Evolutionary conservation across 2,329 filamentous ascomycete species (phyloP).

Genomic region (Drechslerella dactyloides): DNA sequence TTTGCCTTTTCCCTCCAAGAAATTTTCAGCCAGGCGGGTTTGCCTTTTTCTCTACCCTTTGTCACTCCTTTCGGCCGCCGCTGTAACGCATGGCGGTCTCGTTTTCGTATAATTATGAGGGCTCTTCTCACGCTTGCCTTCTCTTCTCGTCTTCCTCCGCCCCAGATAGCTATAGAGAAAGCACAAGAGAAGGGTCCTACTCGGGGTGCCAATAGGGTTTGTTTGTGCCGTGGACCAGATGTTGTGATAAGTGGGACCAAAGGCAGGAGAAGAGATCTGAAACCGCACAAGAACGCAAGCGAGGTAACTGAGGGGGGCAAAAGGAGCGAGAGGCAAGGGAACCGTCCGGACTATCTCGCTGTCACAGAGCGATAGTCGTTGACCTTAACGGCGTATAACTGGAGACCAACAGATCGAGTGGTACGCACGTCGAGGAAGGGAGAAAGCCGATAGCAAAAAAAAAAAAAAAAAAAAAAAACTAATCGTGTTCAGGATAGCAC

Average conservation of each 20-base stretch:
- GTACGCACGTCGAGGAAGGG: background rate
- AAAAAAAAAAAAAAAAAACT: constrained; percentile 28
- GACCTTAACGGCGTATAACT: constrained; percentile 49
- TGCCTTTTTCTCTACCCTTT: constrained; percentile 1
- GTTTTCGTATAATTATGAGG: constrained; percentile 7
- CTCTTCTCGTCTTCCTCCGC: constrained; percentile 22
- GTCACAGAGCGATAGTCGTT: constrained; percentile 40
- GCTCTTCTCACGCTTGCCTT: background rate
- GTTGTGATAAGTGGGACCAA: constrained; percentile 50
- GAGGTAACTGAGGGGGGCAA: constrained; percentile 49
- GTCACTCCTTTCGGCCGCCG: constrained; percentile 7
- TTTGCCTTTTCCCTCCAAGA: constrained; percentile 8
- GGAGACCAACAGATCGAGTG: constrained; percentile 27
- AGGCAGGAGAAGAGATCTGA: constrained; percentile 47
- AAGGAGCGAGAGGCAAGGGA: constrained; percentile 50
- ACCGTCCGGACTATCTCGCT: constrained; percentile 50
- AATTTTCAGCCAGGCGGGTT: background rate
- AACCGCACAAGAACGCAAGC: constrained; percentile 46
- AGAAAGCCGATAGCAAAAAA: background rate
- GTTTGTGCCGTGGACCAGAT: constrained; percentile 39
- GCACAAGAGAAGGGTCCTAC: constrained; percentile 3
- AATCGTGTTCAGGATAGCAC: constrained; percentile 31
- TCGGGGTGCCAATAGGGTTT: constrained; percentile 43
- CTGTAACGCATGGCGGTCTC: constrained; percentile 4
- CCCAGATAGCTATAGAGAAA: constrained; percentile 13